Evolutionary conservation across 2,329 filamentous ascomycete genomes (phyloP).

Genomic region (Thielaviopsis musarum): DNA sequence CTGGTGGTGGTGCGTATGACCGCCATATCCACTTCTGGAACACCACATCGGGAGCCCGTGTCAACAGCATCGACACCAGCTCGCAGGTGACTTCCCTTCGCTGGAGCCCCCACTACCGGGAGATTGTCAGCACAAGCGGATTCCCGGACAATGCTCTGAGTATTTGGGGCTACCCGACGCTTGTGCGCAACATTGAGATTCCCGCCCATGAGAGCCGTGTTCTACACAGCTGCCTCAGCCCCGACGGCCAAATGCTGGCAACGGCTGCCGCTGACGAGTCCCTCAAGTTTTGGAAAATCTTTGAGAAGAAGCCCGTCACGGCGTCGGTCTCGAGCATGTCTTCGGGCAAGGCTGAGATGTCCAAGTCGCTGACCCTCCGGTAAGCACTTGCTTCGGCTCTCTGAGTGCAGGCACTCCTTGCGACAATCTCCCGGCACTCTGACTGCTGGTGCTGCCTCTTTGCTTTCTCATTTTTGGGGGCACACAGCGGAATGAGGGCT

Average conservation of each 20-base stretch:
- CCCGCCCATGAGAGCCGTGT: slow-evolving; percentile 94
- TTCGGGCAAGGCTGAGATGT: slow-evolving; percentile 66
- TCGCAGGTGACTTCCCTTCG: slow-evolving; percentile 92
- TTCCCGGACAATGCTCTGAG: slow-evolving; percentile 99
- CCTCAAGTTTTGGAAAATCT: slow-evolving; percentile 99
- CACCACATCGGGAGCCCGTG: slow-evolving; percentile 87
- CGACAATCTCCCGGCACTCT: neutral
- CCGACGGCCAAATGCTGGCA: slow-evolving; percentile 93
- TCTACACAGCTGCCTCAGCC: slow-evolving; percentile 89
- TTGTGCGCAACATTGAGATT: slow-evolving; percentile 95
- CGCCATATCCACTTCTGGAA: slow-evolving; percentile 99
- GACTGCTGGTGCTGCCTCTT: no score
- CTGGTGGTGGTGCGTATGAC: slow-evolving; percentile 90
- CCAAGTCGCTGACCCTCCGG: slow-evolving; percentile 90
- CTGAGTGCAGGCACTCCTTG: neutral
- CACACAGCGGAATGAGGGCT: neutral
- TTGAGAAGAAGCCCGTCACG: slow-evolving; percentile 87
- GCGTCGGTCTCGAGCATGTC: slow-evolving; percentile 48
- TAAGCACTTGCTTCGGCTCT: slow-evolving; percentile 25
- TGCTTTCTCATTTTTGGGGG: neutral
- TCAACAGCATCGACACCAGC: slow-evolving; percentile 98
- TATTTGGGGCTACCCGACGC: slow-evolving; percentile 96
- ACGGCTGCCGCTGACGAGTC: slow-evolving; percentile 92
- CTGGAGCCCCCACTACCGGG: slow-evolving; percentile 94
- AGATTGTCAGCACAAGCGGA: slow-evolving; percentile 92